Base-by-base conservation (phyloP, 2,329 filamentous ascomycete genomes). In the Ophiostoma sp. region DNA sequence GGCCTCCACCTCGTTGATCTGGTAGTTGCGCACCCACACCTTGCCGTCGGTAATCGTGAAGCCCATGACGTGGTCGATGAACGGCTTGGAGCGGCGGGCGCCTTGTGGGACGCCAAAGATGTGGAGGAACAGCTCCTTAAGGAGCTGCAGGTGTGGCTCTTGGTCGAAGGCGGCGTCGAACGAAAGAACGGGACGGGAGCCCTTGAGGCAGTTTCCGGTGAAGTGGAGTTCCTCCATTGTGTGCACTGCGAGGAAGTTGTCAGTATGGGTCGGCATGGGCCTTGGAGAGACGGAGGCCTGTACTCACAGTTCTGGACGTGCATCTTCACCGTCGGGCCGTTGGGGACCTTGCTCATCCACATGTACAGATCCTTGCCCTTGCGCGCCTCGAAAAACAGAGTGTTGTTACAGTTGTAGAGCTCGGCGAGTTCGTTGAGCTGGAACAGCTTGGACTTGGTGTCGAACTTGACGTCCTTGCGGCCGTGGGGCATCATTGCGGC, bases 191-290 rank as follows among this genome's bases (percentile, higher is more conserved):
- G 96, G 95, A 48, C 96, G 87, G 36, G 93, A 96, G 74, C 96
- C 96, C 84, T 97, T 98, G 75, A 98, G 85, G 81, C 95, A 98
- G 85, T 99, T 99, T 71, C 96, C 96, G 19, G 94, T 95, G 82
- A 99, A 98, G 80, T 97, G 93, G 48, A 99, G 87, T 82, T 99
- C 96, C 80, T 95, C 94, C 93, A 97, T 97, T 11, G 95, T 98
- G 84, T 98, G 95, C 80, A 98, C 88, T 93, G 77, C 17, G 42
- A 3, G 15, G 9, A 4, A 8, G 39, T 19, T 19, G 61, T 45
- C 39, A 59, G 39, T 15, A 28, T 15, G 11, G 9, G 12, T 39
- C 19, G 9, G 25, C 8, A 50, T 12, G 31, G 28, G 28, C 2
- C 1, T 8, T 17, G 1, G n/a, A 33, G 17, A 28, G 3, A 5